These are phyloP conservation scores for Scytalidium lignicola DNA, from an alignment of 2,329 filamentous ascomycete species.

Conservation along the genomic window DNA sequence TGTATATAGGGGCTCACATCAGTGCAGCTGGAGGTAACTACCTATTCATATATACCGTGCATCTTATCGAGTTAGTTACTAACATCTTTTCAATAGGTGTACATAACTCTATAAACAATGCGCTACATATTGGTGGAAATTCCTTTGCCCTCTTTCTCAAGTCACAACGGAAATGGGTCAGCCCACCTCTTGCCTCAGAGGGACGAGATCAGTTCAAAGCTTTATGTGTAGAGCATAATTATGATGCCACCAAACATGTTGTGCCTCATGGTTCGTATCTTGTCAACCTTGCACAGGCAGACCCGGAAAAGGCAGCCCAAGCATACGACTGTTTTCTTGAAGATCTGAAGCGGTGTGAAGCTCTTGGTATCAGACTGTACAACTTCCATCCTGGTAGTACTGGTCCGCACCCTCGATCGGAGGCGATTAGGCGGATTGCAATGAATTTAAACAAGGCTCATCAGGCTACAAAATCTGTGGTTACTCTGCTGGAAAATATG, in stretches of 20 bases:
- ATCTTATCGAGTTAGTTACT: slow-evolving; percentile 9
- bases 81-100: slow-evolving; percentile 53
- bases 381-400: slow-evolving; percentile 95
- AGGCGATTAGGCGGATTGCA: slow-evolving; percentile 75
- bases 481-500: slow-evolving; percentile 94
- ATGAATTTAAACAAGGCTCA: slow-evolving; percentile 78
- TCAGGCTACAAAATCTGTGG: slow-evolving; percentile 65
- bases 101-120: slow-evolving; percentile 79
- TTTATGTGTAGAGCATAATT: slow-evolving; percentile 63
- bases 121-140: slow-evolving; percentile 79
- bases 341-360: slow-evolving; percentile 79
- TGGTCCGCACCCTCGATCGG: slow-evolving; percentile 59
- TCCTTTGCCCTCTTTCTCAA: slow-evolving; percentile 94
- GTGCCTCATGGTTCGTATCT: slow-evolving; percentile 95
- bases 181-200: slow-evolving; percentile 67
- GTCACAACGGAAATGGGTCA: slow-evolving; percentile 91
- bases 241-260: slow-evolving; percentile 66
- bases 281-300: slow-evolving; percentile 87
- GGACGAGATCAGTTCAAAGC: slow-evolving; percentile 65
- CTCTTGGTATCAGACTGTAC: slow-evolving; percentile 83
- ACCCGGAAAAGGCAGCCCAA: slow-evolving; percentile 73
- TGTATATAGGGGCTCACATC: slow-evolving; percentile 91
- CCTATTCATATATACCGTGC: slow-evolving; percentile 1
- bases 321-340: slow-evolving; percentile 84
- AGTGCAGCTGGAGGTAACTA: slow-evolving; percentile 73